Percentiles rank a stretch among this genome's conserved stretches.
These are phyloP conservation scores for Cantharellus anzutake DNA, from an alignment of 768 basidiomycete genomes.

Conservation along the genomic window DNA sequence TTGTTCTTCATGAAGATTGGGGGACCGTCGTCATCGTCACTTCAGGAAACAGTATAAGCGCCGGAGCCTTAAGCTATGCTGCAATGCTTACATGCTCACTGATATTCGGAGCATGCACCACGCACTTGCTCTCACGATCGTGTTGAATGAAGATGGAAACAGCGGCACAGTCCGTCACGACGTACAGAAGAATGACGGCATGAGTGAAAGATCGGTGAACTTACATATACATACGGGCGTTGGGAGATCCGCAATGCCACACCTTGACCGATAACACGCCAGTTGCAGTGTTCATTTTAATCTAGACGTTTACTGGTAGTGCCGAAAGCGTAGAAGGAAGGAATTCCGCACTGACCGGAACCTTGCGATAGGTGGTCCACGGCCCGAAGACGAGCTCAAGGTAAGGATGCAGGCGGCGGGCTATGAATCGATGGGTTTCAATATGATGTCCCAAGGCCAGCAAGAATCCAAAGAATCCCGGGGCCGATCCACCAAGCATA, in stretches of 20 bases:
- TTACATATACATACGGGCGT: no score
- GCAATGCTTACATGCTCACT: background rate
- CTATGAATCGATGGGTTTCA: background rate
- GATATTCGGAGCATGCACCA: background rate
- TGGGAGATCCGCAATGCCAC: no score
- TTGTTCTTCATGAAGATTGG: background rate
- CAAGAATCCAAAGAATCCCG: slow-evolving; percentile 36
- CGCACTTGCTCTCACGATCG: background rate
- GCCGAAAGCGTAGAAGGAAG: slow-evolving; percentile 36
- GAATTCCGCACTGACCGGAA: slow-evolving; percentile 32
- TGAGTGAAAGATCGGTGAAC: slow-evolving; percentile 23
- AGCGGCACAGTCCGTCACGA: background rate
- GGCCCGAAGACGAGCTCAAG: slow-evolving; percentile 33
- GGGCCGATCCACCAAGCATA: slow-evolving; percentile 37
- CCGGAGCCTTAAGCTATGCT: background rate
- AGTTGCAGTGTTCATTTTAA: no score
- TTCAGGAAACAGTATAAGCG: background rate
- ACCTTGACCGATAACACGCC: no score
- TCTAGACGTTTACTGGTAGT: no score
- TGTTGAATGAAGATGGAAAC: background rate
- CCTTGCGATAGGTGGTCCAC: slow-evolving; percentile 35
- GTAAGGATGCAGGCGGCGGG: slow-evolving; percentile 33
- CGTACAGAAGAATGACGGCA: background rate
- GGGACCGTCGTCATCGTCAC: background rate
- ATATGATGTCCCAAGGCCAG: slow-evolving; percentile 24